Evolutionary conservation across 2,329 filamentous ascomycete species (phyloP).

Genomic region (Pseudodiploospora longispora): DNA sequence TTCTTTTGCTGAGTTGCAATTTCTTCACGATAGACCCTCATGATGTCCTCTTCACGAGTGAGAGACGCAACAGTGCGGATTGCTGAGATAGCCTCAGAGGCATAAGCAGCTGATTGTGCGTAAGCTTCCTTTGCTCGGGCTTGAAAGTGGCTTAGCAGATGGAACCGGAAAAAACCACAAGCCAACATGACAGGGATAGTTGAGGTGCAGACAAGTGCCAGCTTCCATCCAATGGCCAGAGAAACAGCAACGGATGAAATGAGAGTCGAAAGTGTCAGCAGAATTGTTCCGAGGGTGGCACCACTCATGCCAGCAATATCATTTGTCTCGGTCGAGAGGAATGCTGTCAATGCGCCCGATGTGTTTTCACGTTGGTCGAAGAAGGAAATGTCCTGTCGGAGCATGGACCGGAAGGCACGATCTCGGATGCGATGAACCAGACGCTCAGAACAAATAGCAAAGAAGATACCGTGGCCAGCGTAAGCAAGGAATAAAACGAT

Average conservation of each 20-base stretch:
- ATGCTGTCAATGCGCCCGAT: constrained; percentile 78
- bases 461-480: constrained; percentile 59
- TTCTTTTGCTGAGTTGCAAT: constrained; percentile 58
- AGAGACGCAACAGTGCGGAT: constrained; percentile 91
- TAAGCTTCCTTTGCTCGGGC: constrained; percentile 72
- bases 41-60: constrained; percentile 77
- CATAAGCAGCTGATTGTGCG: constrained; percentile 72
- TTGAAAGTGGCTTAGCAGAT: constrained; percentile 72
- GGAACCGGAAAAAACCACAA: constrained; percentile 85
- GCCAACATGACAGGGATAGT: constrained; percentile 69
- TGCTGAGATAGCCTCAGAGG: constrained; percentile 86
- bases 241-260: constrained; percentile 63
- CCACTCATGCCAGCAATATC: constrained; percentile 84
- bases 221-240: constrained; percentile 77
- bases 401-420: constrained; percentile 73
- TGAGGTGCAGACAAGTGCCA: constrained; percentile 73
- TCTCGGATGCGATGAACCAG: constrained; percentile 78
- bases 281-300: constrained; percentile 75
- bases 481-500: constrained; percentile 65
- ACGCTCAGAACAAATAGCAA: constrained; percentile 80
- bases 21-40: constrained; percentile 58
- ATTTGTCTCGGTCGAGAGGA: constrained; percentile 83
- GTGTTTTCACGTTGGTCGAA: constrained; percentile 89
- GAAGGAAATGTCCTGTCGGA: constrained; percentile 87
- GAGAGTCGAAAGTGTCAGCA: constrained; percentile 74